Evolutionary conservation across 257 asterid genomes (phyloP), one percentile per base, ranked within the genome.

Genomic region (Catharanthus roseus): DNA sequence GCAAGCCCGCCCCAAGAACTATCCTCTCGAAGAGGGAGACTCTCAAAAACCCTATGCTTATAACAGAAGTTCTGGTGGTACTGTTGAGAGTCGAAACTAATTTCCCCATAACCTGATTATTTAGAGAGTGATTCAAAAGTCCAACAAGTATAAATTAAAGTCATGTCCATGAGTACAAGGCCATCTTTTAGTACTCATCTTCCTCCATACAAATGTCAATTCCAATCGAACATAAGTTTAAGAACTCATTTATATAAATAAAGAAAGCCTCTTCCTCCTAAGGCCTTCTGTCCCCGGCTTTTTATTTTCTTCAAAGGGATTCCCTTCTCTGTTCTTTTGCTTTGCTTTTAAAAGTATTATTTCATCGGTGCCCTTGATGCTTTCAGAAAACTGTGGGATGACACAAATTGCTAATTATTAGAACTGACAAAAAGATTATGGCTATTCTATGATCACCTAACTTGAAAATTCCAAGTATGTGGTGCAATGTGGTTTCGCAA

Each of bases 391-490:
- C 96, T 93, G 31, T 86, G 84, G 72, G 84, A 85, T 66, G 96
- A 91, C 42, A 92, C 91, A 38, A 77, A 6, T 74, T 74, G 78
- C 65, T 91, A 88, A 82, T 70, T 91, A 86, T 71, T 93, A 38
- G 99, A 89, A 81, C 96, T 85, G 95, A 91, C 24, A 72, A 75
- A 65, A 89, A 83, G 87, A 91, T 89, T 78, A 33, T 82, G 69
- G 87, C n/a, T n/a, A n/a, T 47, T 77, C 71, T 91, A 85, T 77
- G 80, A 70, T 83, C 96, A 3, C 92, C 97, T 55, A 91, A 79
- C 81, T 82, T 91, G 93, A 88, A 80, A 70, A 39, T 93, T 61
- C 74, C 87, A 91, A 93, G 90, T 79, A 68, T 47, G 83, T 74
- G 9, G 49, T 77, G 70, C 96, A 88, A 85, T 89, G 81, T 76